Evolutionary conservation across 768 basidiomycete species (phyloP), one percentile per base, ranked within the genome.

Genomic region (Suillus discolor): DNA sequence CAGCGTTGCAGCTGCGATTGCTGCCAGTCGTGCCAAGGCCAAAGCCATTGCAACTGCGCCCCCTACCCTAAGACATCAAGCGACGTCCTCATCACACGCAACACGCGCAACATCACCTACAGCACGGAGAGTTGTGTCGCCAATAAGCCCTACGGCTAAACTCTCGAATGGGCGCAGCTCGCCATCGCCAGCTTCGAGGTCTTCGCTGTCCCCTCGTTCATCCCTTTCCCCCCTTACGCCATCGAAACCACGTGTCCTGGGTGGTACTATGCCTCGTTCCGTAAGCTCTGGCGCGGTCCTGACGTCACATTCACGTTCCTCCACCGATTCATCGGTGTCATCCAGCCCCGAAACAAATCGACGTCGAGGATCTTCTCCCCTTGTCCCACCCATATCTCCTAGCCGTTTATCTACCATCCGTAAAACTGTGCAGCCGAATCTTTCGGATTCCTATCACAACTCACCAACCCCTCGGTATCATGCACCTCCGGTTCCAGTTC

Each of bases 21-120:
- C 95, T 47, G 94, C 95, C 25, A 96, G 92, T 73, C 85, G 94
- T 28, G 93, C 91, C 18, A 96, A 93, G 74, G 92, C 93, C 18
- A 94, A 89, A 71, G 89, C 87, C 25, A 93, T 93, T 66, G 92
- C 93, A 3, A 89, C 83, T 39, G 91, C 92, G 11, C 93, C 93
- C 23, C 93, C 93, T 4, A 85, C 85, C 61, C 81, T 93, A 59
- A 84, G 90, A 62, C 93, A 94, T 74, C 92, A 93, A 74, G 91
- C 92, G 6, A 94, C 91, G 11, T 91, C 92, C 59, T 80, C 78
- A 18, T 82, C 91, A 41, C 86, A 91, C 70, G 81, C 84, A 9
- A 79, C 83, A 54, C 79, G 81, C 20, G 73, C 80, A 20, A 73
- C 77, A 18, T 81, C 81, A 20, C 83, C 83, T 25, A 75, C 81